Evolutionary conservation across 2,329 filamentous ascomycete species (phyloP), one percentile per base, ranked within the genome.

Genomic region (Xylariaceae sp.): DNA sequence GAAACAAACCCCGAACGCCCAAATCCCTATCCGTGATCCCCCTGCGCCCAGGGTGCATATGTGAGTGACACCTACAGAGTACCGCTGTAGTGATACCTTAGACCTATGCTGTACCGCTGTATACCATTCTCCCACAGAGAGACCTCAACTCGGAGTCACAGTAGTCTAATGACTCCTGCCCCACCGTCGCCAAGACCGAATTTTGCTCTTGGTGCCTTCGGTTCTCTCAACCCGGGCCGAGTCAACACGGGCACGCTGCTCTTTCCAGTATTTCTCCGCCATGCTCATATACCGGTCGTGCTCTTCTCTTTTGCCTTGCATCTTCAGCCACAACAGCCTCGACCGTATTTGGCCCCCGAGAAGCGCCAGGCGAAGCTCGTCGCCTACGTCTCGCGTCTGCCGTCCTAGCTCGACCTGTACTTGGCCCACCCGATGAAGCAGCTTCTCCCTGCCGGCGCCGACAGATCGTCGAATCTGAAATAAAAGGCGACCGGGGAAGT

Each of bases 291-390:
- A 78, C 2, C 60, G 61, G 3, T 61, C 54, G 36, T 69, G 62
- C 48, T 75, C 70, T 12, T 68, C 63, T 3, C 51, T 56, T 49
- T 68, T 71, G 14, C 73, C 72, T 35, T 67, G 71, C 21, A 76
- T 34, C 54, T 68, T 71, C 34, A 81, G 60, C 74, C 74, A 80
- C 61, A 70, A 66, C 21, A 78, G 63, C 55, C 70, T 76, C 11
- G 76, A 76, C 30, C 62, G 63, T 17, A 81, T 62, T 52, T 78
- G 76, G 11, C 76, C 72, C 27, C 66, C 66, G 18, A 78, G 59
- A 8, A 80, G 47, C 1, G 62, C 59, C 4, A 76, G 55, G 17
- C 68, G 59, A 2, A 71, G 48, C 31, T 68, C 65, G 18, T 66
- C 61, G 9, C 60, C 57, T 12, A 66, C 26, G 6, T 68, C 59